These are phyloP conservation scores for Circinella minor DNA, from an alignment of 371 early-diverging fungal genomes.

Conservation along the genomic window DNA sequence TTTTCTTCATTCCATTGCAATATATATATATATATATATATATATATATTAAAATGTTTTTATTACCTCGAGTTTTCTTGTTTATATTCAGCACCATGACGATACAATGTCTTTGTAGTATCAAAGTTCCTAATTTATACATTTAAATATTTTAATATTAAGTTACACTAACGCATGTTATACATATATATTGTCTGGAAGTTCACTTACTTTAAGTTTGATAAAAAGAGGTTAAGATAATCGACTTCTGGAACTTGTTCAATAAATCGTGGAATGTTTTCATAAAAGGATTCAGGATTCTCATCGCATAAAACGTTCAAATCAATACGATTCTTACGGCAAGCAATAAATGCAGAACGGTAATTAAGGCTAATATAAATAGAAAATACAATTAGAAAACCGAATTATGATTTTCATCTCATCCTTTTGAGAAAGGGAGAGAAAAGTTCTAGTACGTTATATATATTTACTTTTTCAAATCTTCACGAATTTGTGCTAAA, in stretches of 20 bases:
- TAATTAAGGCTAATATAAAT: constrained; percentile 59
- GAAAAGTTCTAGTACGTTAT: background rate
- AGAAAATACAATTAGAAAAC: background rate
- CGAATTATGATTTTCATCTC: background rate
- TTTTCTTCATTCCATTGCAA: no score
- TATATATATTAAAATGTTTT: no score
- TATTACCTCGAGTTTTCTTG: background rate
- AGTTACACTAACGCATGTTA: no score
- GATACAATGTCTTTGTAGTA: constrained; percentile 71
- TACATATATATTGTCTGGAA: no score
- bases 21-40: no score
- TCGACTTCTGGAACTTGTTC: constrained; percentile 83
- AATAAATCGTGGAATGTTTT: constrained; percentile 72
- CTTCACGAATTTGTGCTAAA: constrained; percentile 75
- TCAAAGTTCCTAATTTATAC: constrained; percentile 60
- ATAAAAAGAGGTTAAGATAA: constrained; percentile 88
- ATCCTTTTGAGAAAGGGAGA: background rate
- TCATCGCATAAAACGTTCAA: constrained; percentile 89
- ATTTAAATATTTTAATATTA: background rate
- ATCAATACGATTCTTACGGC: constrained; percentile 93
- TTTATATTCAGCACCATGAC: constrained; percentile 27
- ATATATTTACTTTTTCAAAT: constrained; percentile 59
- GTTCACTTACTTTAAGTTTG: constrained; percentile 63
- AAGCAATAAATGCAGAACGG: constrained; percentile 80
- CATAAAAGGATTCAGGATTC: constrained; percentile 70